Percentiles rank a stretch among this genome's conserved stretches.
These are phyloP conservation scores for Didymella glomerata DNA, from an alignment of 2,329 filamentous ascomycete genomes.

Conservation along the genomic window DNA sequence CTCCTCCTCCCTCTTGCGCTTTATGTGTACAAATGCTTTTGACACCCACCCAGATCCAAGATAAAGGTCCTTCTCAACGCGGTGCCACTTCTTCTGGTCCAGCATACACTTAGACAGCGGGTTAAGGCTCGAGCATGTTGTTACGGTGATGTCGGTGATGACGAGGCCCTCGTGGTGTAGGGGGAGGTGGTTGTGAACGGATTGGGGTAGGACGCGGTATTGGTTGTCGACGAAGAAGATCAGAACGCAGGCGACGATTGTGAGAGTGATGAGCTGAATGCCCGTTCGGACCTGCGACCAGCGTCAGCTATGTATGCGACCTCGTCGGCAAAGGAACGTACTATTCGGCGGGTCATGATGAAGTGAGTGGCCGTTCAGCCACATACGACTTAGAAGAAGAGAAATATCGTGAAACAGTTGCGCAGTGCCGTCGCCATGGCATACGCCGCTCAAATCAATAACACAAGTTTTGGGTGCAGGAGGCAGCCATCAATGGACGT, in stretches of 20 bases:
- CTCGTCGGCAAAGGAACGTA: slow-evolving; percentile 26
- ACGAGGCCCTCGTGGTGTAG: slow-evolving; percentile 81
- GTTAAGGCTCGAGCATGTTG: slow-evolving; percentile 78
- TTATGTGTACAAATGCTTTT: slow-evolving; percentile 81
- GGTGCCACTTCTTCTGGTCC: slow-evolving; percentile 77
- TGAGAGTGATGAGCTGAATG: slow-evolving; percentile 75
- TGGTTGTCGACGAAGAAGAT: slow-evolving; percentile 86
- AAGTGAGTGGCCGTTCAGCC: slow-evolving; percentile 20
- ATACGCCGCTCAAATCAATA: slow-evolving; percentile 7
- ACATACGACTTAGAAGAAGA: slow-evolving; percentile 18
- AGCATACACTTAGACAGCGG: slow-evolving; percentile 78
- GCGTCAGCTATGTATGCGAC: neutral
- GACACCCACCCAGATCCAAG: slow-evolving; percentile 76
- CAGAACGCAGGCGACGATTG: slow-evolving; percentile 70
- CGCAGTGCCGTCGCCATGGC: slow-evolving; percentile 26
- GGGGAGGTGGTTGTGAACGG: slow-evolving; percentile 87
- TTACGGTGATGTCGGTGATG: slow-evolving; percentile 84
- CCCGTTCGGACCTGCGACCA: slow-evolving; percentile 64
- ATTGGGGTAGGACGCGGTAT: slow-evolving; percentile 84
- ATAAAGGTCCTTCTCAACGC: slow-evolving; percentile 89
- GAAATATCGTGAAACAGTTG: slow-evolving; percentile 3
- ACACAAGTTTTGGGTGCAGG: slow-evolving; percentile 5
- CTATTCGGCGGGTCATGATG: slow-evolving; percentile 53
- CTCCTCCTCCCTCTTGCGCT: slow-evolving; percentile 86
- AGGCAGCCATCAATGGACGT: slow-evolving; percentile 21